phyloP scores from a whole-genome alignment of 2,329 filamentous ascomycete genomes.

The Hymenoscyphus linearis region DNA sequence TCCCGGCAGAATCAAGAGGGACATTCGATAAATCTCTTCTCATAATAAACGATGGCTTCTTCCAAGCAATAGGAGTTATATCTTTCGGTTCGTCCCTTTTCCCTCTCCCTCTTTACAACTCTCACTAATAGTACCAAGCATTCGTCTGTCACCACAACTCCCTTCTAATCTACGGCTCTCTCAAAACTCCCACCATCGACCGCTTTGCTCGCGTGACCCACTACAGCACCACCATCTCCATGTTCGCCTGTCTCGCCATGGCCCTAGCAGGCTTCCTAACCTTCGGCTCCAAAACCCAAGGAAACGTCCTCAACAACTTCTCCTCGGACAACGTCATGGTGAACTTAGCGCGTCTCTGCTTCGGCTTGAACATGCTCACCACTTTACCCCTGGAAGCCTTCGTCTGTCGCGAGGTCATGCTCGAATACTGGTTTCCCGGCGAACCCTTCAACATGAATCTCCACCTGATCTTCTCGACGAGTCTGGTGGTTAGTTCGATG shows the following conservation, averaged over 20 bases:
- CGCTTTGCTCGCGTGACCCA: conserved; percentile 92
- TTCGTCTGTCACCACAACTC: conserved; percentile 88
- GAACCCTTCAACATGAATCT: conserved; percentile 67
- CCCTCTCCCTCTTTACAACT: not conserved
- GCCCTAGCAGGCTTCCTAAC: conserved; percentile 85
- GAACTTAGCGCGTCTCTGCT: conserved; percentile 89
- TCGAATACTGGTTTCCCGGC: conserved; percentile 67
- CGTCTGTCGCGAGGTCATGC: conserved; percentile 94
- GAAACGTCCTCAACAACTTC: conserved; percentile 98
- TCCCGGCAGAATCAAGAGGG: conserved; percentile 67
- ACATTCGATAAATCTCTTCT: conserved; percentile 64
- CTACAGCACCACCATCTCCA: conserved; percentile 83
- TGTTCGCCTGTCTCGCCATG: conserved; percentile 86
- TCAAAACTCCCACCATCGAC: conserved; percentile 90
- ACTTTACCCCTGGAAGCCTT: conserved; percentile 95
- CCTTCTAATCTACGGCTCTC: conserved; percentile 91
- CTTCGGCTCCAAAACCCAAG: conserved; percentile 85
- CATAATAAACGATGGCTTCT: conserved; percentile 80
- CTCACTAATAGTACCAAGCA: conserved; percentile 39
- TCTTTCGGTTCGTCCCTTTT: conserved; percentile 68
- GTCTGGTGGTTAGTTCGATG: conserved; percentile 75
- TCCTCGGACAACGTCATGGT: conserved; percentile 85
- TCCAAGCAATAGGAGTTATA: conserved; percentile 95
- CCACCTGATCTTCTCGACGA: conserved; percentile 81
- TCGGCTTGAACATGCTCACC: conserved; percentile 97